Percentiles rank a stretch among this genome's conserved stretches.
These are phyloP conservation scores for Themeda triandra DNA, from an alignment of 176 grass and related monocot species.

Conservation along the genomic window DNA sequence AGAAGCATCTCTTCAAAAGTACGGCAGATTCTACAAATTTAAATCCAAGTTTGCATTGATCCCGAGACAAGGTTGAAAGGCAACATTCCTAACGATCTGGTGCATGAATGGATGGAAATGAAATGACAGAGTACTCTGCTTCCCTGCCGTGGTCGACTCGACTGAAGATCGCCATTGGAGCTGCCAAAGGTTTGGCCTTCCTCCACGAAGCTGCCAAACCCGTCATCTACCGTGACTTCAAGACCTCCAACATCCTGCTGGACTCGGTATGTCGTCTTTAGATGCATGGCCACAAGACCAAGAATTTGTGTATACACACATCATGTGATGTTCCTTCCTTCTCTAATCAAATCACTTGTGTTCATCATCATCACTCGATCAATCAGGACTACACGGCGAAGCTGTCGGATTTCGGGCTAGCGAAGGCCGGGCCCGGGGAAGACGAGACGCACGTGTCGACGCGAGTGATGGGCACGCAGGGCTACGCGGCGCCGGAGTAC, in stretches of 20 bases:
- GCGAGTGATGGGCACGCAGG: slow-evolving; percentile 73
- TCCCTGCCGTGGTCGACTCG: slow-evolving; percentile 62
- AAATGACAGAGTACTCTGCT: slow-evolving; percentile 41
- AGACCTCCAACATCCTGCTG: slow-evolving; percentile 82
- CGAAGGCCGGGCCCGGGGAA: slow-evolving; percentile 66
- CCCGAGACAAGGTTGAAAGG: neutral
- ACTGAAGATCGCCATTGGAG: slow-evolving; percentile 72
- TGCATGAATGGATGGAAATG: neutral
- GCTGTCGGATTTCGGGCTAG: slow-evolving; percentile 82
- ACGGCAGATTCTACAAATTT: neutral
- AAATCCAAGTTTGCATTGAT: neutral
- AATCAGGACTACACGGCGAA: slow-evolving; percentile 52
- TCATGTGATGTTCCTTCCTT: neutral
- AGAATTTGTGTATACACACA: no score
- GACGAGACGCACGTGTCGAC: slow-evolving; percentile 81
- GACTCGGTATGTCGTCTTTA: slow-evolving; percentile 28
- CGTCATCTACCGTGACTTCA: slow-evolving; percentile 87
- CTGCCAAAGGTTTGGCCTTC: slow-evolving; percentile 73
- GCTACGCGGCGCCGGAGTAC: slow-evolving; percentile 83
- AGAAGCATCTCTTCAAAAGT: slow-evolving; percentile 83
- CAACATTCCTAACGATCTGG: neutral
- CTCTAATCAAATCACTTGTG: no score
- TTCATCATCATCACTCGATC: no score
- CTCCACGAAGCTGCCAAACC: slow-evolving; percentile 69
- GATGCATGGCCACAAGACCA: no score